phyloP scores from a whole-genome alignment of 768 basidiomycete genomes.

The Vararia minispora region DNA sequence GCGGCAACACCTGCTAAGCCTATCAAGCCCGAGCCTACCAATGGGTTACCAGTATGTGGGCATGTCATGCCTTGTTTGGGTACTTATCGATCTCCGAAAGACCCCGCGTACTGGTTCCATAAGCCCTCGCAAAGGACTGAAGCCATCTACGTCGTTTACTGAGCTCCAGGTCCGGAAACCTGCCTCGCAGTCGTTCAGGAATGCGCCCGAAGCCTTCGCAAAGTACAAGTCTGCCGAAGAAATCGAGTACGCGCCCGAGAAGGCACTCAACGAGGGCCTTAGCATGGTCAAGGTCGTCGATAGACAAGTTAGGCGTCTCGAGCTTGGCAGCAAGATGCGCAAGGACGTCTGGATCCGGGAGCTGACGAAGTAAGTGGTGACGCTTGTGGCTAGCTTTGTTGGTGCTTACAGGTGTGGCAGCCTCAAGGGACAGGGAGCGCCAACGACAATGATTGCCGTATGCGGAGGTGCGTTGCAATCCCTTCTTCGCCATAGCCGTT shows the following conservation, averaged over 20 bases:
- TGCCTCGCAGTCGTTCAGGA: background rate
- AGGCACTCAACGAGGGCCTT: slow-evolving; percentile 37
- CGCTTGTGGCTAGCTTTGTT: background rate
- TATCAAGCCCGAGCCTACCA: slow-evolving; percentile 24
- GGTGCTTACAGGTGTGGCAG: slow-evolving; percentile 18
- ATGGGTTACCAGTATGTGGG: slow-evolving; percentile 20
- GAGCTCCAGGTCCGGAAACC: background rate
- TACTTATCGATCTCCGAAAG: background rate
- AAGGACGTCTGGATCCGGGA: slow-evolving; percentile 51
- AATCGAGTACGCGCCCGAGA: slow-evolving; percentile 37
- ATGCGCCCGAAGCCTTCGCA: slow-evolving; percentile 20
- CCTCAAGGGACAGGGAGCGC: slow-evolving; percentile 36
- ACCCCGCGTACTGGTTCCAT: background rate
- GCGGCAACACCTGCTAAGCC: slow-evolving; percentile 8
- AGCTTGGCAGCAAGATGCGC: slow-evolving; percentile 43
- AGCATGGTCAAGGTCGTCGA: slow-evolving; percentile 42
- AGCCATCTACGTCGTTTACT: background rate
- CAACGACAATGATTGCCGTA: slow-evolving; percentile 52
- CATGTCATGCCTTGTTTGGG: background rate
- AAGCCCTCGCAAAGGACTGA: background rate
- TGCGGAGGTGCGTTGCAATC: slow-evolving; percentile 38
- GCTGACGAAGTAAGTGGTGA: slow-evolving; percentile 29
- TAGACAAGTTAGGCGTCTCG: slow-evolving; percentile 28
- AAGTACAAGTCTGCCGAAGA: slow-evolving; percentile 29
- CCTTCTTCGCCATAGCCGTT: background rate